Conservation (phyloP, 108 stramenopile genomes). For the Cylindrotheca closterium region DNA sequence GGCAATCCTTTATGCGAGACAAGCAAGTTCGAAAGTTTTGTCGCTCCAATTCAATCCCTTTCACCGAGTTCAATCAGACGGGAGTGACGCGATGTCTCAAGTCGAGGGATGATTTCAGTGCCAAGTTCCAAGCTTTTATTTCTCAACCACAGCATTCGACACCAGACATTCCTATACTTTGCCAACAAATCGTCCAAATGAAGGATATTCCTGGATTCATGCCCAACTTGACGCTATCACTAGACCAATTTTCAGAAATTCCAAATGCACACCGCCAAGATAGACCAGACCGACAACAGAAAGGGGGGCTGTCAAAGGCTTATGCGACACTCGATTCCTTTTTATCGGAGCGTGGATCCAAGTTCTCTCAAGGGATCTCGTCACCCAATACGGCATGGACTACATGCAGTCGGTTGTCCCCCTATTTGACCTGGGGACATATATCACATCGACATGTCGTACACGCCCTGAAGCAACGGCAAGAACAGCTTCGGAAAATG, state of each 20-base stretch:
- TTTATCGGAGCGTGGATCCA: conserved; percentile 45
- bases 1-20: conserved; percentile 62
- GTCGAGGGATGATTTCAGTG: conserved; percentile 54
- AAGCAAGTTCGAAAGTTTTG: conserved; percentile 65
- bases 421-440: conserved; percentile 68
- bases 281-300: conserved; percentile 46
- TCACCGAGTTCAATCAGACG: conserved; percentile 58
- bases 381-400: conserved; percentile 70
- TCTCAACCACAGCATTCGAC: conserved; percentile 38
- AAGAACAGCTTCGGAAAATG: conserved; percentile 36
- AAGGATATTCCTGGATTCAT: conserved; percentile 14
- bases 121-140: conserved; percentile 46
- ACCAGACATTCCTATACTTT: conserved; percentile 18
- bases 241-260: conserved; percentile 31
- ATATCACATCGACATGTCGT: conserved; percentile 56
- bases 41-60: conserved; percentile 33
- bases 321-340: conserved; percentile 52
- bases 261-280: conserved; percentile 48
- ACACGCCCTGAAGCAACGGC: conserved; percentile 28
- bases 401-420: conserved; percentile 59
- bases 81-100: conserved; percentile 61
- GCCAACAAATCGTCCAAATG: conserved; percentile 9
- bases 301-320: conserved; percentile 58
- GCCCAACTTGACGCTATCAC: neutral
- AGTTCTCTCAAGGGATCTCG: conserved; percentile 61